These are phyloP conservation scores for Poa pratensis DNA, from an alignment of 176 grass and related monocot species.

Conservation along the genomic window DNA sequence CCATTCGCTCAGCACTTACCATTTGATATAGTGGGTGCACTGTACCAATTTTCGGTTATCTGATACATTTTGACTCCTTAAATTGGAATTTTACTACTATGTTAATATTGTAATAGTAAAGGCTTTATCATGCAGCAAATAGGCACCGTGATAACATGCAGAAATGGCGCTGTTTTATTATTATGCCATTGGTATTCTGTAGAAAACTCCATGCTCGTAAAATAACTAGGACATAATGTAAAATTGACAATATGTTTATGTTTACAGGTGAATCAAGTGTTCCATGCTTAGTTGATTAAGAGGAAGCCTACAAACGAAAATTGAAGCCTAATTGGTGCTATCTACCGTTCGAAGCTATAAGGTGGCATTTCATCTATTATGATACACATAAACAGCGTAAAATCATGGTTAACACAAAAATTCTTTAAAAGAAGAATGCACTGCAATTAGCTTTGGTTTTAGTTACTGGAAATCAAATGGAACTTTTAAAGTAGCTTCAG, in stretches of 20 bases:
- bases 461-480: slow-evolving; percentile 44
- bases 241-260: neutral
- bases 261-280: neutral
- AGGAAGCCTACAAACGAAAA: slow-evolving; percentile 31
- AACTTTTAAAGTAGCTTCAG: slow-evolving; percentile 50
- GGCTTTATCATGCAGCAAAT: slow-evolving; percentile 20
- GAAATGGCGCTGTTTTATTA: neutral
- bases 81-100: neutral
- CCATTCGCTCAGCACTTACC: slow-evolving; percentile 42
- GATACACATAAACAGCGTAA: neutral
- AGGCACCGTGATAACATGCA: slow-evolving; percentile 32
- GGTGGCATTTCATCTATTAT: neutral
- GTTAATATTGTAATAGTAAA: neutral
- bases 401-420: slow-evolving; percentile 1
- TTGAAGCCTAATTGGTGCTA: slow-evolving; percentile 9
- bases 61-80: slow-evolving; percentile 25
- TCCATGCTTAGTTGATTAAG: neutral
- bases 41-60: slow-evolving; percentile 38
- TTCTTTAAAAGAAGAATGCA: slow-evolving; percentile 10
- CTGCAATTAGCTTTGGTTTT: slow-evolving; percentile 24
- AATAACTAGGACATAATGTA: slow-evolving; percentile 27
- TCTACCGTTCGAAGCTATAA: slow-evolving; percentile 3
- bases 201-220: neutral
- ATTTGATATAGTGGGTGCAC: slow-evolving; percentile 39
- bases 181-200: neutral